Evolutionary conservation across 2,329 filamentous ascomycete genomes (phyloP).

Genomic region (Penicillium sp.): DNA sequence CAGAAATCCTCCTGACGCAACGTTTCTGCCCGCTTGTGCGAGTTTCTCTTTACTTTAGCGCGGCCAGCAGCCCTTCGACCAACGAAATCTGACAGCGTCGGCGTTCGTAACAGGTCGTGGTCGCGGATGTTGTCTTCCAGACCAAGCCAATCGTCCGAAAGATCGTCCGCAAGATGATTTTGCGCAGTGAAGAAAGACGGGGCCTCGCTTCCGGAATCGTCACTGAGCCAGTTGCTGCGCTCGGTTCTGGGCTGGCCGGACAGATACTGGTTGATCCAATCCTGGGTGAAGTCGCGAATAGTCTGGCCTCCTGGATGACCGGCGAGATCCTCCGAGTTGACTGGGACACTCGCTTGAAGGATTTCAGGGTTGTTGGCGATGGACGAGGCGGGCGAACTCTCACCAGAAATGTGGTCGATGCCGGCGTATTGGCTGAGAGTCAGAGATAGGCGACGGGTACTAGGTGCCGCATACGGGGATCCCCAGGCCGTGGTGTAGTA

Average conservation of each 20-base stretch:
- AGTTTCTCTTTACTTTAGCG: constrained; percentile 32
- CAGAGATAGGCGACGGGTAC: constrained; percentile 42
- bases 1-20: constrained; percentile 46
- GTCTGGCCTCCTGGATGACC: constrained; percentile 33
- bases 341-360: constrained; percentile 29
- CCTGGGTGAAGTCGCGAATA: constrained; percentile 65
- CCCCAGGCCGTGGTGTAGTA: constrained; percentile 83
- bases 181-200: constrained; percentile 56
- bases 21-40: constrained; percentile 43
- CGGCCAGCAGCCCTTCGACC: constrained; percentile 26
- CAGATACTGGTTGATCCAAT: constrained; percentile 85
- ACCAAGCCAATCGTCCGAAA: constrained; percentile 45
- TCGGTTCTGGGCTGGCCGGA: constrained; percentile 67
- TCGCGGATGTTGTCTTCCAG: constrained; percentile 40
- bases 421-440: constrained; percentile 49
- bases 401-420: constrained; percentile 32
- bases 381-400: constrained; percentile 36
- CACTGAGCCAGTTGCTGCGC: constrained; percentile 78
- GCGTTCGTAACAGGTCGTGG: constrained; percentile 41
- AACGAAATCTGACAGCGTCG: constrained; percentile 39
- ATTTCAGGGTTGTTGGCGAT: constrained; percentile 28
- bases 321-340: constrained; percentile 25
- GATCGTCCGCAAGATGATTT: constrained; percentile 42
- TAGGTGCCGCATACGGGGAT: constrained; percentile 75
- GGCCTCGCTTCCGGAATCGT: constrained; percentile 70